These are phyloP conservation scores for Aspergillus uvarum DNA, from an alignment of 2,329 filamentous ascomycete species.

Conservation along the genomic window DNA sequence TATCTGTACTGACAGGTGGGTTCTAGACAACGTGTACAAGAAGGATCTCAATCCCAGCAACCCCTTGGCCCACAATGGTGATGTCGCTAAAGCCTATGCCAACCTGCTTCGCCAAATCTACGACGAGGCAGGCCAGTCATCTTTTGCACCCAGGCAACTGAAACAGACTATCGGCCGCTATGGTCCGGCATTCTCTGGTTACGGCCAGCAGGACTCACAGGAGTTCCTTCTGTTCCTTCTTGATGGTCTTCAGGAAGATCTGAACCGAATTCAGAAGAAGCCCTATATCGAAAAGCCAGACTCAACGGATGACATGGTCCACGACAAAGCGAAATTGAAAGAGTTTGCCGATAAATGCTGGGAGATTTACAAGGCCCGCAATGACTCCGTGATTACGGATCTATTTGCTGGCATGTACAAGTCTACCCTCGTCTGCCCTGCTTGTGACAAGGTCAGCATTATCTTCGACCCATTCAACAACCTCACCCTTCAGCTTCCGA, in stretches of 20 bases:
- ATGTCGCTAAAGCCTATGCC: slow-evolving; percentile 82
- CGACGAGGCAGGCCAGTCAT: slow-evolving; percentile 62
- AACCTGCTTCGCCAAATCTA: slow-evolving; percentile 76
- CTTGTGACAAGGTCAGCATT: slow-evolving; percentile 92
- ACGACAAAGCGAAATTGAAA: slow-evolving; percentile 74
- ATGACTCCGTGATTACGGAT: slow-evolving; percentile 93
- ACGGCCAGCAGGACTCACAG: slow-evolving; percentile 95
- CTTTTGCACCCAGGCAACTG: slow-evolving; percentile 76
- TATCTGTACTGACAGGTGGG: slow-evolving; percentile 15
- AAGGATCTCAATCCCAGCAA: slow-evolving; percentile 83
- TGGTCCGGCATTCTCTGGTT: slow-evolving; percentile 84
- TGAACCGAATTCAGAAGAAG: slow-evolving; percentile 92
- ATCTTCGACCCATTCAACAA: slow-evolving; percentile 98
- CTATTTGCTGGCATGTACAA: slow-evolving; percentile 98
- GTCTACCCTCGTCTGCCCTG: slow-evolving; percentile 89
- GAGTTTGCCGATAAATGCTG: slow-evolving; percentile 86
- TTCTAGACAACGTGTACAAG: slow-evolving; percentile 63
- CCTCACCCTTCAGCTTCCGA: slow-evolving; percentile 82
- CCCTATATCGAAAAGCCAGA: slow-evolving; percentile 97
- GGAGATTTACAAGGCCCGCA: slow-evolving; percentile 86
- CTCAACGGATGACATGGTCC: slow-evolving; percentile 93
- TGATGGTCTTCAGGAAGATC: slow-evolving; percentile 90
- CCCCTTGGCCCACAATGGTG: slow-evolving; percentile 78
- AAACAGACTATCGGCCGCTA: slow-evolving; percentile 79
- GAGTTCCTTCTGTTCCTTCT: slow-evolving; percentile 94